Evolutionary conservation across 2,329 filamentous ascomycete species (phyloP), one percentile per base, ranked within the genome.

Genomic region (Zasmidium angulare): DNA sequence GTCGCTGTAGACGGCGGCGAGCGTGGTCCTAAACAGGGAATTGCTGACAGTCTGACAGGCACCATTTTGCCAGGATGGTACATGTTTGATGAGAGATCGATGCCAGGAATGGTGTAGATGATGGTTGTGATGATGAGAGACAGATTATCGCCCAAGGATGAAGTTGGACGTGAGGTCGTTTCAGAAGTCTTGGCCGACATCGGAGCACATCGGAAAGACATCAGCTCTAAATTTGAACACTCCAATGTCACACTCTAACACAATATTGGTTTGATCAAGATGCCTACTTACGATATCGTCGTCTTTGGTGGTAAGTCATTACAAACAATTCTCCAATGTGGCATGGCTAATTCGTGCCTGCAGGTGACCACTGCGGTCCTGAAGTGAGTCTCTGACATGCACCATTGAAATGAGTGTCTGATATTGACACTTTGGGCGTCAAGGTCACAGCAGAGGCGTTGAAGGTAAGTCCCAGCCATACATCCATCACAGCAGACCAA

Each of bases 371-470:
- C 77, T 91, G 88, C 72, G 90, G 91, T 75, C 91, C 91, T 1
- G 90, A 96, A 86, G 90, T 91, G 77, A 69, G 84, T 53, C 12
- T 31, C 9, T 17, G 17, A 40, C 7, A 7, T 20, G 7, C 43
- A 40, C 24, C 26, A 3, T 53, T 26, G 26, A 31, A 11, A 29
- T 29, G 6, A 29, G 26, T 11, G 26, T 29, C 26, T 36, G 53
- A 55, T 54, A 50, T 58, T 63, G 12, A 66, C 55, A 50, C 29
- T 62, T 50, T 51, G 46, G 7, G 6, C 22, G 31, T 40, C 22
- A 58, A 90, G 90, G 90, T 96, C 65, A 87, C 91, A 59, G 85
- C 86, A 65, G 92, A 96, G 80, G 91, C 86, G 62, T 78, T 96
- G 72, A 96, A 96, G 85, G 90, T 93, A 80, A 36, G 29, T 29